Evolutionary conservation across 2,329 filamentous ascomycete species (phyloP), one percentile per base, ranked within the genome.

Genomic region (Penicillium sp.): DNA sequence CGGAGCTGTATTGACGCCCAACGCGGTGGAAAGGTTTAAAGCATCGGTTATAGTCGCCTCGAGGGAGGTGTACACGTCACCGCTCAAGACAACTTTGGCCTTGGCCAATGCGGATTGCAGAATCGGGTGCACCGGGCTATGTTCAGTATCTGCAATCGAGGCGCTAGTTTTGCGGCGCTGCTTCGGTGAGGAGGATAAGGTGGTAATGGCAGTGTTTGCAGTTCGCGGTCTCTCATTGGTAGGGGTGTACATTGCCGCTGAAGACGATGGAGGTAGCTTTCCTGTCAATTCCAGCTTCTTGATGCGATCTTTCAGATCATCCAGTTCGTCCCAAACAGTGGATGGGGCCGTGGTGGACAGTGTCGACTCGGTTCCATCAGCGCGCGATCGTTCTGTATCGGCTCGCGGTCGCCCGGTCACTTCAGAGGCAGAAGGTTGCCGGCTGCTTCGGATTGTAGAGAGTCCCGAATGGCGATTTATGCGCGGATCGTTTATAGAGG

Each of bases 311-410:
- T 97, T 97, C 47, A 99, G 79, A 63, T 97, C 94, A 67, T 97
- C 94, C 29, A 99, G 78, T 75, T 99, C 94, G 71, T 97, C 94
- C 94, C 94, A 99, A 3, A 99, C 91, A 0, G 92, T 97, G 2
- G 92, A 95, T 13, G 93, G 91, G 1, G 91, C 91, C 1, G 89
- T 92, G 0, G 91, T 94, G 0, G 94, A 97, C 35, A 89, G 83
- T 0, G 89, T 93, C 0, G 94, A 97, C 67, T 94, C 91, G 0
- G 91, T 92, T 9, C 88, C 88, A 68, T 93, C 87, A 21, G 71
- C 67, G 52, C 72, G 69, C 31, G 74, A 51, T 51, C 70, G 73
- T 25, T 77, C 74, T n/a, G 59, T 51, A 12, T 72, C 74, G 54
- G 65, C 63, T 58, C 62, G 73, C 49, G 62, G 68, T 54, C 68